phyloP scores from a whole-genome alignment of 2,329 filamentous ascomycete species.

The Decorospora gaudefroyi region DNA sequence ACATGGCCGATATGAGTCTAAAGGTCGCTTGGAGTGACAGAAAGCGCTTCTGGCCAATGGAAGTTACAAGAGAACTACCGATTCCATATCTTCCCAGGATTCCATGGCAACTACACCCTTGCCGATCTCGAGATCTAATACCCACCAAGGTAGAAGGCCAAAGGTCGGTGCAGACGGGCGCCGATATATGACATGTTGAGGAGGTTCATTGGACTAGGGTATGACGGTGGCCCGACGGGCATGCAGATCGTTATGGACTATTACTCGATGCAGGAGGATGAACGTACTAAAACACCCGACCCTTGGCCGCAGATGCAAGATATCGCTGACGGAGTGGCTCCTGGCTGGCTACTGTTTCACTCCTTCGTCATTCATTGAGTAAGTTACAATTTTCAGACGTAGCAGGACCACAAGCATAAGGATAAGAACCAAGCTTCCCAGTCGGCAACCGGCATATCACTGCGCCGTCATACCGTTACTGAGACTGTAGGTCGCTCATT shows the following conservation, averaged over 20 bases:
- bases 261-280: slow-evolving; percentile 1
- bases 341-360: not conserved
- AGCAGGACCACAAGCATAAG: not conserved
- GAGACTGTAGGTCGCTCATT: not conserved
- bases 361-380: not conserved
- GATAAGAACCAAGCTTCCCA: not conserved
- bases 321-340: slow-evolving; percentile 2
- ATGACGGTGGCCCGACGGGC: slow-evolving; percentile 13
- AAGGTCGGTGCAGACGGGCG: slow-evolving; percentile 19
- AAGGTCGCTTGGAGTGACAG: slow-evolving; percentile 7
- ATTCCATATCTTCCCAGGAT: slow-evolving; percentile 7
- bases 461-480: slow-evolving; percentile 3
- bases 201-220: slow-evolving; percentile 15
- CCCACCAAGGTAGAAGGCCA: slow-evolving; percentile 12
- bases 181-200: slow-evolving; percentile 33
- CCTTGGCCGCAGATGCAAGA: slow-evolving; percentile 3
- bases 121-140: slow-evolving; percentile 13
- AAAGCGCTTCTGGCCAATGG: slow-evolving; percentile 12
- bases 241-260: slow-evolving; percentile 22
- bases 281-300: slow-evolving; percentile 5
- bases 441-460: not conserved
- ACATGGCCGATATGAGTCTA: slow-evolving; percentile 9
- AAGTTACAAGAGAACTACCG: slow-evolving; percentile 5
- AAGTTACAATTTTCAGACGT: not conserved
- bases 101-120: slow-evolving; percentile 7